Base-by-base conservation (phyloP, 768 basidiomycete species). In the Clavaria fumosa region DNA sequence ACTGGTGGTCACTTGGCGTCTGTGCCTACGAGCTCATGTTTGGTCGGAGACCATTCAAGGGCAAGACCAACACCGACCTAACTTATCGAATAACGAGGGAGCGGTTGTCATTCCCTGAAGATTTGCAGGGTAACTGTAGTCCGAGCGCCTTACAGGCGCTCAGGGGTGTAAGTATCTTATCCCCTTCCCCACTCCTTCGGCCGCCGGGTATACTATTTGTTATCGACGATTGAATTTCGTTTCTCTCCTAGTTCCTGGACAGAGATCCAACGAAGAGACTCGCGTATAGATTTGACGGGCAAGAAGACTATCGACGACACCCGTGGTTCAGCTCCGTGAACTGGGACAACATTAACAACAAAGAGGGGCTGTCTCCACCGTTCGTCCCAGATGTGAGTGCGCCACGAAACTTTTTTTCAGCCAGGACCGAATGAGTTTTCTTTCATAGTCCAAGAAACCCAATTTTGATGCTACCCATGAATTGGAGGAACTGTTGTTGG, bases 381-480 rank as follows among this genome's bases (percentile, higher is more conserved):
- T 96, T 96, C 50, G 69, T 83, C 39, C 93, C 93, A 24, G 93
- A 97, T 45, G 80, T 81, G 53, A 47, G 75, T 64, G 34, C 26
- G 21, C 44, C 47, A 40, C 33, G 20, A 4, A 32, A 35, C 31
- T 20, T 19, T 33, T 15, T 38, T 36, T 41, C 41, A 43, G 14
- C 26, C 26, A 28, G n/a, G 42, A 23, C 38, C 46, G 39, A 31
- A 42, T 24, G 20, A 30, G 32, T 23, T 19, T n/a, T n/a, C n/a
- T 22, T 23, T 32, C 35, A 9, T 51, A 97, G 91, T 78, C 79
- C n/a, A 97, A 96, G 63, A 95, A 95, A 59, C 89, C 93, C 21
- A 96, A 99, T 57, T 99, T 99, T 53, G 93, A 99, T 53, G 91
- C 93, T 19, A 96, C 93, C 9, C 91, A 97, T 51, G 93, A 99